Percentiles rank a stretch among this genome's conserved stretches.
Conservation (phyloP, 441 rosid genomes). For the Aquilaria agallochum region DNA sequence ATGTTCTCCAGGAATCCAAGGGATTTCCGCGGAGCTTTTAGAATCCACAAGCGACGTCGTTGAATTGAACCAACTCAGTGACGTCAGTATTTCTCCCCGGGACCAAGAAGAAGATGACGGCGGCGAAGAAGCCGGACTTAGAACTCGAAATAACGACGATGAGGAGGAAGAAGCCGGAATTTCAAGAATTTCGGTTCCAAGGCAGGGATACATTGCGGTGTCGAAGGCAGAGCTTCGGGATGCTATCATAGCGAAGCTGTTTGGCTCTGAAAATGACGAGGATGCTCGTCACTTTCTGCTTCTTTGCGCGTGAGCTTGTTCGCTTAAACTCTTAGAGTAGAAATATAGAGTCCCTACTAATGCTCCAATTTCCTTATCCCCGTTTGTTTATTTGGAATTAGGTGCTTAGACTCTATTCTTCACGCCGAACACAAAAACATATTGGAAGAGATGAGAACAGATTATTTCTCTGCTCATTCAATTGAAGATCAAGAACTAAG, state of each 20-base stretch:
- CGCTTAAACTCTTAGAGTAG: neutral
- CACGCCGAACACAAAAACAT: conserved; percentile 85
- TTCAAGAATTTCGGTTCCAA: conserved; percentile 64
- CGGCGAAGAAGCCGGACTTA: conserved; percentile 11
- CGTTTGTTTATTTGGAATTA: conserved; percentile 15
- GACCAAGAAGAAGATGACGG: conserved; percentile 20
- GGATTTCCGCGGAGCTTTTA: conserved; percentile 23
- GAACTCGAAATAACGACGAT: conserved; percentile 13
- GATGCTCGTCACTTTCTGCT: conserved; percentile 51
- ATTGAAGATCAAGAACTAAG: conserved; percentile 21
- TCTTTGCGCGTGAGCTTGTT: conserved; percentile 64
- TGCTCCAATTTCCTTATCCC: conserved; percentile 4
- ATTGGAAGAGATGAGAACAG: conserved; percentile 79
- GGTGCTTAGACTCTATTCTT: conserved; percentile 84
- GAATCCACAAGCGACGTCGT: conserved; percentile 22
- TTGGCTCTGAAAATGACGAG: conserved; percentile 42
- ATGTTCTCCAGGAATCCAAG: conserved; percentile 26
- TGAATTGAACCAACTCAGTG: conserved; percentile 3
- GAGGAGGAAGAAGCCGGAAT: conserved; percentile 42
- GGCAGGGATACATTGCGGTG: conserved; percentile 73
- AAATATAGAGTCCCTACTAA: neutral
- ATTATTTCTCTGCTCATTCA: conserved; percentile 47
- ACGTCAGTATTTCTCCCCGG: conserved; percentile 11
- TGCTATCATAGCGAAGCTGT: conserved; percentile 42
- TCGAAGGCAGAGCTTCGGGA: conserved; percentile 75